A percentile compares a stretch with the other conserved stretches of the same genome.
Conservation (phyloP, 2,329 filamentous ascomycete genomes). For the Alternaria viburni region DNA sequence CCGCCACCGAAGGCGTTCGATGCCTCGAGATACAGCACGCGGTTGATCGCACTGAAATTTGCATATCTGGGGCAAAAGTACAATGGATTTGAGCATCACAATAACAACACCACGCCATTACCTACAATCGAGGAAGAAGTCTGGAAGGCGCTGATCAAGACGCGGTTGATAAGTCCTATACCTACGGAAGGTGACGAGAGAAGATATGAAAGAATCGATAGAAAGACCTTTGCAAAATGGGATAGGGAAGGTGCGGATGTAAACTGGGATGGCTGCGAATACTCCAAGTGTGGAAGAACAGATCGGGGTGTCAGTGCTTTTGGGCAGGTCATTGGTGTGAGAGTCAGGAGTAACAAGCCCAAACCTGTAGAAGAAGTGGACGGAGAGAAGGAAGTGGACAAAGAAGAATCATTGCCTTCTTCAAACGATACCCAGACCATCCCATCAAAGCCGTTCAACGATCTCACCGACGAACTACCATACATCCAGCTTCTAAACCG, state of each 20-base stretch:
- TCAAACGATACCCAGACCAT: constrained; percentile 17
- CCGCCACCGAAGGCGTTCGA: constrained; percentile 68
- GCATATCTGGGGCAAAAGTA: constrained; percentile 92
- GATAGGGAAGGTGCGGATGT: constrained; percentile 56
- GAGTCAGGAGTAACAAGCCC: constrained; percentile 80
- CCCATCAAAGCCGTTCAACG: constrained; percentile 60
- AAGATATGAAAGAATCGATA: constrained; percentile 43
- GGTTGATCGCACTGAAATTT: constrained; percentile 88
- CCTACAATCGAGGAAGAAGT: constrained; percentile 92
- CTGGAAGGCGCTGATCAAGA: constrained; percentile 87
- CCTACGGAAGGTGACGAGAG: constrained; percentile 20
- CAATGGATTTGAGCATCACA: constrained; percentile 90
- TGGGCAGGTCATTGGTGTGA: constrained; percentile 87
- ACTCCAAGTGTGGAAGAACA: constrained; percentile 93
- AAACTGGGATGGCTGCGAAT: constrained; percentile 84
- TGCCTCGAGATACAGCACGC: constrained; percentile 78
- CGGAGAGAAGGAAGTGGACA: not conserved
- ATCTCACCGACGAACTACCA: constrained; percentile 78
- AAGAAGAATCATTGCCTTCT: not conserved
- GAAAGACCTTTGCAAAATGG: constrained; percentile 45
- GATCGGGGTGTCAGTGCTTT: constrained; percentile 95
- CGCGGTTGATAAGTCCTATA: constrained; percentile 69
- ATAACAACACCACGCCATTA: constrained; percentile 68
- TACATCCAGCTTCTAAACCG: constrained; percentile 87
- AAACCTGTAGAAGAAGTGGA: constrained; percentile 7